Conservation (phyloP, 225 moss, liverwort and hornwort species). For the Asterella californica region DNA sequence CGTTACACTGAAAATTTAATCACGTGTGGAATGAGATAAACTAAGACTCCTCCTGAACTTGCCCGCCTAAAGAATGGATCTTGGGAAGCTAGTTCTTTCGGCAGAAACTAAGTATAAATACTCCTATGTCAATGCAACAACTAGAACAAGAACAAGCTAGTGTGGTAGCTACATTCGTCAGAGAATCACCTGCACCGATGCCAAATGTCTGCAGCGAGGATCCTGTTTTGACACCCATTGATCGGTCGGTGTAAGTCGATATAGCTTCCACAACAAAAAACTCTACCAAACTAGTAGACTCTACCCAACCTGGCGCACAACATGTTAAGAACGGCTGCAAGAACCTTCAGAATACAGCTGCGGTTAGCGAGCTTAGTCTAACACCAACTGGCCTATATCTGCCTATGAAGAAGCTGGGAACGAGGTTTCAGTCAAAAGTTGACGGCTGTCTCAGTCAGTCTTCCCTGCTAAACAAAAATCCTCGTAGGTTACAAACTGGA, state of each 20-base stretch:
- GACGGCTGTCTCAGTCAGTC: too few species aligned
- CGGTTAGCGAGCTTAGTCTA: too few species aligned
- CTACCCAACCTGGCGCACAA: not conserved
- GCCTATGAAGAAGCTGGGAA: too few species aligned
- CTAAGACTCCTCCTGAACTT: not conserved
- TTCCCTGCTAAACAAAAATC: too few species aligned
- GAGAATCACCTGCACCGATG: conserved; percentile 61
- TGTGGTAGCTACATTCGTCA: not conserved
- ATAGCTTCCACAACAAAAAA: not conserved
- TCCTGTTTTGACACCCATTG: conserved; percentile 37
- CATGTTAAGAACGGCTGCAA: too few species aligned
- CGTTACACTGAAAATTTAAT: not conserved
- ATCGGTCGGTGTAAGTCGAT: not conserved
- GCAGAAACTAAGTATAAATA: not conserved
- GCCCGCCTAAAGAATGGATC: too few species aligned
- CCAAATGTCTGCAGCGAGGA: conserved; percentile 70
- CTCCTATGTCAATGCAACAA: not conserved
- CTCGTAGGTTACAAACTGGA: too few species aligned
- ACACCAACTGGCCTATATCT: too few species aligned
- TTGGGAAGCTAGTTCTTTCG: not conserved
- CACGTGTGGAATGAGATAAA: not conserved
- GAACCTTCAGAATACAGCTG: too few species aligned
- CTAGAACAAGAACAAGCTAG: not conserved
- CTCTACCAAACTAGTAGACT: not conserved
- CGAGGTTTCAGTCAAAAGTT: too few species aligned